Evolutionary conservation across 306 rosid genomes (phyloP), one percentile per base, ranked within the genome.

Genomic region (Fragaria ananassa): DNA sequence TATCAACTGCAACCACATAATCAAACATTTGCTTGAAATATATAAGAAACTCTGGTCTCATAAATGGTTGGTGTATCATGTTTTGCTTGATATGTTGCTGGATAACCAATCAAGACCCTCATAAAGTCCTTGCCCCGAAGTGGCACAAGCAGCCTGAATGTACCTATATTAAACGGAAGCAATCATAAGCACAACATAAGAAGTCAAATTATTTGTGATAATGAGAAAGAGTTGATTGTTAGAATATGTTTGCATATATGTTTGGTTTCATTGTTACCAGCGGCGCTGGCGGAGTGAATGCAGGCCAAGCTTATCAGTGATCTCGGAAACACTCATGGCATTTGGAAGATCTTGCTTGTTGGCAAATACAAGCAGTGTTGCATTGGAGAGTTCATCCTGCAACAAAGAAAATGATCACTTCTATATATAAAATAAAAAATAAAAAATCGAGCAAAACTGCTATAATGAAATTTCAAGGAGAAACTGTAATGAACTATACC

Each of bases 31-130:
- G 35, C 50, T n/a, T 47, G 54, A 34, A 21, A 17, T 2, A 68
- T 34, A 66, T 42, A 74, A 51, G 54, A 25, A 64, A 45, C 68
- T 8, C 17, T 39, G 35, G 7, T 13, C 11, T 17, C 66, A 63
- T 25, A 82, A 70, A 18, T 60, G 76, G 23, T 25, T 68, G 60
- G 54, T 34, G 78, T 76, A 65, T 80, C 81, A 72, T 86, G 81
- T 82, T 85, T 84, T 93, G 88, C 49, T 75, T 73, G 93, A 80
- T 81, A 93, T 88, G 83, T 93, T 83, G 84, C 92, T 85, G 34
- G 97, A 93, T 73, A 93, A 84, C 97, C 96, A 89, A 83, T 91
- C 97, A 70, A 93, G 93, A 45, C 93, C 98, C 84, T 93, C 98
- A 50, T 91, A 93, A 51, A 93, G 88, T 46, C 87, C 89, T 85